Base-by-base conservation (phyloP, 129 eudicot species). In the Saposhnikovia divaricata region DNA sequence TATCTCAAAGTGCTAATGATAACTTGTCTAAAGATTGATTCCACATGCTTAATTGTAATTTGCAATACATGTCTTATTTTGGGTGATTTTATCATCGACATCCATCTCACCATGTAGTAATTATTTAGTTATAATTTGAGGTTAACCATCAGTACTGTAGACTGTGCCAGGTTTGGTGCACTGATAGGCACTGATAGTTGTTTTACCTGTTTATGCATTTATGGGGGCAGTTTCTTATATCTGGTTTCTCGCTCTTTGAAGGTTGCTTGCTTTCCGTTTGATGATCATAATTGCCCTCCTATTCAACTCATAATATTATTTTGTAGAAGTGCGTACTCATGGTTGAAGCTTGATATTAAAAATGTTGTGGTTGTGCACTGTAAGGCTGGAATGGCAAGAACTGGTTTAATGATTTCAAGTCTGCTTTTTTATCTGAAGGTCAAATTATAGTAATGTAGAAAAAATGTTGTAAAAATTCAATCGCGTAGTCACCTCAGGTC, bases 361-460 rank as follows among this genome's bases (percentile, higher is more conserved):
- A 91, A 94, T 90, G 96, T 94, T 78, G 97, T 94, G 80, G 98
- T 88, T 39, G 98, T 94, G 82, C 98, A 94, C 69, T 94, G 98
- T 84, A 94, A 94, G 83, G 98, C 98, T 31, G 98, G 98, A 83
- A 94, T 94, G 98, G 98, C 97, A 77, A 90, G 98, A 86, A 94
- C 98, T 5, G 98, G 98, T 9, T 84, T 94, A 82, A 94, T 94
- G 98, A 94, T 94, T 63, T 91, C 98, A 38, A 94, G 98, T 85
- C 97, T 94, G 80, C 96, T 94, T 79, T 79, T 94, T 51, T 91
- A 90, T 82, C 83, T 94, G 75, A 94, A 94, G 96, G 98, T 93
- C 63, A 9, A 40, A 51, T 43, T 44, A 39, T 40, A 71, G n/a
- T 66, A 27, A 79, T 73, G 55, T 73, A 28, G 15, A 48, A 46